phyloP scores from a whole-genome alignment of 2,329 filamentous ascomycete genomes.

The Sarocladiaceae sp. region DNA sequence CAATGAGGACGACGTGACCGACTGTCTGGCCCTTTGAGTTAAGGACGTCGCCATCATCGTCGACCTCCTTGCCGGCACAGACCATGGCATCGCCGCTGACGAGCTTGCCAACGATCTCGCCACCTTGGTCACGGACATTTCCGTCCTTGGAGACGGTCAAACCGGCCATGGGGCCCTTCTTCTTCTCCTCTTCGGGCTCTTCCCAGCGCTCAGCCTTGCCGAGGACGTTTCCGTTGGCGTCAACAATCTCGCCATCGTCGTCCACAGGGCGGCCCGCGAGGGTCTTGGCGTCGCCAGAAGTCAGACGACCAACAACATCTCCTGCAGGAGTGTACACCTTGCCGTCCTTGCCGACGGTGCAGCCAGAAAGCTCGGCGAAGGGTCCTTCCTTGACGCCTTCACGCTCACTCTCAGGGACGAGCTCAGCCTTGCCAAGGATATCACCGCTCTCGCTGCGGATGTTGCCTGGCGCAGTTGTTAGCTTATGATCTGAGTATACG shows the following conservation, averaged over 20 bases:
- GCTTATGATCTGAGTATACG: not conserved
- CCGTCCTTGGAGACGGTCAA: constrained; percentile 52
- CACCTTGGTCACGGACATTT: constrained; percentile 52
- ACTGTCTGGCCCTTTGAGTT: constrained; percentile 61
- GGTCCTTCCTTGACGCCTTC: constrained; percentile 59
- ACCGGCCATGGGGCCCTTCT: constrained; percentile 45
- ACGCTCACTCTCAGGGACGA: constrained; percentile 61
- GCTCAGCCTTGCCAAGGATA: constrained; percentile 60
- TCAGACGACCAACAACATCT: constrained; percentile 65
- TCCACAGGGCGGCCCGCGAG: constrained; percentile 71
- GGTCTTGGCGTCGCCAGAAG: constrained; percentile 63
- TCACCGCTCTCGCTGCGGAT: constrained; percentile 69
- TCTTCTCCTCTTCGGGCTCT: constrained; percentile 39
- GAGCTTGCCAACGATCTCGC: constrained; percentile 59
- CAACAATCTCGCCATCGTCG: constrained; percentile 74
- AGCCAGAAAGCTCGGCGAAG: constrained; percentile 60
- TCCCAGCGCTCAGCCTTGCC: constrained; percentile 56
- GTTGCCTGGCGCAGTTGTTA: constrained; percentile 33
- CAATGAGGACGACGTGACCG: constrained; percentile 61
- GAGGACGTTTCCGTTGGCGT: constrained; percentile 61
- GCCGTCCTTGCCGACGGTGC: constrained; percentile 62
- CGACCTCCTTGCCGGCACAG: constrained; percentile 62
- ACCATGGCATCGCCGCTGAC: constrained; percentile 60
- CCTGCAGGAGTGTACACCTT: constrained; percentile 60
- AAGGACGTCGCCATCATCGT: constrained; percentile 65